These are phyloP conservation scores for Plicaturopsis crispa DNA, from an alignment of 768 basidiomycete genomes.

Conservation along the genomic window DNA sequence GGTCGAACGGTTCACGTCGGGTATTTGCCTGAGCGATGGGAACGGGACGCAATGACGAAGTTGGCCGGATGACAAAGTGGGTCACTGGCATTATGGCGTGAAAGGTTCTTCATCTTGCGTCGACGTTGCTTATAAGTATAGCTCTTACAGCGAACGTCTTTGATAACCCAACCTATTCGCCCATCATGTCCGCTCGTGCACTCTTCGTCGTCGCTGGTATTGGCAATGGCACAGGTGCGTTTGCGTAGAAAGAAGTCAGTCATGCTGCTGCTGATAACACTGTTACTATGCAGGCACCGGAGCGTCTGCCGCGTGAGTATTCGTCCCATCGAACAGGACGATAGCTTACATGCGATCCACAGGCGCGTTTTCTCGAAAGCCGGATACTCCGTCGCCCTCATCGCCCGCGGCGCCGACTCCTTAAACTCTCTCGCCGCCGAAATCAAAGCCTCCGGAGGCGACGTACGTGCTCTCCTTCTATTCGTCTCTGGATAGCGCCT, in stretches of 20 bases:
- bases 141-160: no score
- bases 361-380: constrained; percentile 55
- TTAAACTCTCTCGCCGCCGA: constrained; percentile 47
- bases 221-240: constrained; percentile 30
- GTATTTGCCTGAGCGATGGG: no score
- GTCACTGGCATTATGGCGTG: no score
- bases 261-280: constrained; percentile 7
- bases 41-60: no score
- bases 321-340: background rate
- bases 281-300: constrained; percentile 51
- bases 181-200: constrained; percentile 28
- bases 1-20: no score
- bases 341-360: constrained; percentile 2
- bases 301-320: constrained; percentile 46
- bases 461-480: constrained; percentile 25
- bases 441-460: constrained; percentile 50
- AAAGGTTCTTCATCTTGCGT: no score
- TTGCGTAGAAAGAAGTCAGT: background rate
- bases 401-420: constrained; percentile 48
- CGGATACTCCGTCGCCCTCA: constrained; percentile 61
- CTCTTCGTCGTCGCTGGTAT: constrained; percentile 55
- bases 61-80: no score
- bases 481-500: background rate
- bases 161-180: no score
- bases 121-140: no score